Evolutionary conservation across 495 filamentous ascomycete genomes (phyloP).

Genomic region (Neurospora cerealis): DNA sequence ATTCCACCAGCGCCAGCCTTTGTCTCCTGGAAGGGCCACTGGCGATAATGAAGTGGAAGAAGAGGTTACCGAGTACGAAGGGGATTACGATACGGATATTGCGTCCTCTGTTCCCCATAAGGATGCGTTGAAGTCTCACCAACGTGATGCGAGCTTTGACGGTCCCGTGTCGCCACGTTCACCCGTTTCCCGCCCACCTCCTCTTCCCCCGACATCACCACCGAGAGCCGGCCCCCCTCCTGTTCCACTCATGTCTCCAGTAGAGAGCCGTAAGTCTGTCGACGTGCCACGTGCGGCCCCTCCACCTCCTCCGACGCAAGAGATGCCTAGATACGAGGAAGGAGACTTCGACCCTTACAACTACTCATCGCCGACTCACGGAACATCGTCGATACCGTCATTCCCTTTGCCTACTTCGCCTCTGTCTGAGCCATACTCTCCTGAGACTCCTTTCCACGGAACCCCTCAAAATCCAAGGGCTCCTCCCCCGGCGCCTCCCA

Average conservation of each 20-base stretch:
- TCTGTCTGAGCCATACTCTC: slow-evolving; percentile 24
- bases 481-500: slow-evolving; percentile 38
- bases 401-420: slow-evolving; percentile 46
- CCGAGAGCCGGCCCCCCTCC: slow-evolving; percentile 45
- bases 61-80: slow-evolving; percentile 90
- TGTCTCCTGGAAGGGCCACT: slow-evolving; percentile 13
- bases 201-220: slow-evolving; percentile 38
- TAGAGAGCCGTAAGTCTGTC: slow-evolving; percentile 37
- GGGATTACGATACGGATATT: slow-evolving; percentile 97
- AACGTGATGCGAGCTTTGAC: slow-evolving; percentile 62
- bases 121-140: slow-evolving; percentile 80
- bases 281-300: slow-evolving; percentile 64
- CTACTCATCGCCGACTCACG: slow-evolving; percentile 41
- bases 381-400: slow-evolving; percentile 13
- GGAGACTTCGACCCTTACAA: slow-evolving; percentile 70
- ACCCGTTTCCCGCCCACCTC: slow-evolving; percentile 33
- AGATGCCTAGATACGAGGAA: slow-evolving; percentile 41
- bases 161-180: slow-evolving; percentile 39
- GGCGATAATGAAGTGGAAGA: slow-evolving; percentile 61
- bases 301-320: slow-evolving; percentile 49
- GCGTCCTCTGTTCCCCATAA: slow-evolving; percentile 80
- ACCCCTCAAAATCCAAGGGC: slow-evolving; percentile 28
- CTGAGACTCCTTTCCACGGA: slow-evolving; percentile 10
- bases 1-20: slow-evolving; percentile 22
- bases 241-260: slow-evolving; percentile 43